Evolutionary conservation across 2,329 filamentous ascomycete species (phyloP).

Genomic region (Sporothrix dimorphospora): DNA sequence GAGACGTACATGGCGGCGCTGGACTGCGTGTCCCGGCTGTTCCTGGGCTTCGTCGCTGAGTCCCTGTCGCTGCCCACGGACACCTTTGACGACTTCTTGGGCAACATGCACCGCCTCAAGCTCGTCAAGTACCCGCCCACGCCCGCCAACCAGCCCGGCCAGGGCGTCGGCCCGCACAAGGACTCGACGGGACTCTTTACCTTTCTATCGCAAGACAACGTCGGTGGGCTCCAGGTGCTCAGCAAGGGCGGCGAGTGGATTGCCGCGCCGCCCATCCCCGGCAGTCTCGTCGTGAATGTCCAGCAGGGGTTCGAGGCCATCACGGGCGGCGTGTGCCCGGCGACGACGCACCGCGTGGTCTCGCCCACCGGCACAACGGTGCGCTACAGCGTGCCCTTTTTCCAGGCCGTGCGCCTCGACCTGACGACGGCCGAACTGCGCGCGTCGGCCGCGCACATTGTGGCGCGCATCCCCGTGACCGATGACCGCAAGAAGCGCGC

Average conservation of each 20-base stretch:
- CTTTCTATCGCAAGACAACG: conserved; percentile 62
- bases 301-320: conserved; percentile 62
- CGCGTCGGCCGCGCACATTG: conserved; percentile 29
- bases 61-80: conserved; percentile 54
- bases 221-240: conserved; percentile 57
- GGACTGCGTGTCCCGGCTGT: conserved; percentile 54
- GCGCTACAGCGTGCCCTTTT: conserved; percentile 50
- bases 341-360: conserved; percentile 54
- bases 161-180: conserved; percentile 65
- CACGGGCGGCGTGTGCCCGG: conserved; percentile 56
- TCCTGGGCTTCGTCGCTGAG: conserved; percentile 58
- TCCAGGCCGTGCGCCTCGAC: conserved; percentile 53
- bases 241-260: conserved; percentile 54
- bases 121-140: conserved; percentile 56
- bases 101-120: conserved; percentile 62
- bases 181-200: conserved; percentile 67
- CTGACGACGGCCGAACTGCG: conserved; percentile 37
- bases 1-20: conserved; percentile 56
- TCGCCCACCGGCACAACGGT: conserved; percentile 21
- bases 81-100: conserved; percentile 57
- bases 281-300: conserved; percentile 61
- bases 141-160: conserved; percentile 34
- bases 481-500: conserved; percentile 30
- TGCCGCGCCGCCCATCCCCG: conserved; percentile 50
- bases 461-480: conserved; percentile 28